Percentiles rank a stretch among this genome's conserved stretches.
phyloP scores from a whole-genome alignment of 805 yeast genomes.

The Spathaspora boniae region DNA sequence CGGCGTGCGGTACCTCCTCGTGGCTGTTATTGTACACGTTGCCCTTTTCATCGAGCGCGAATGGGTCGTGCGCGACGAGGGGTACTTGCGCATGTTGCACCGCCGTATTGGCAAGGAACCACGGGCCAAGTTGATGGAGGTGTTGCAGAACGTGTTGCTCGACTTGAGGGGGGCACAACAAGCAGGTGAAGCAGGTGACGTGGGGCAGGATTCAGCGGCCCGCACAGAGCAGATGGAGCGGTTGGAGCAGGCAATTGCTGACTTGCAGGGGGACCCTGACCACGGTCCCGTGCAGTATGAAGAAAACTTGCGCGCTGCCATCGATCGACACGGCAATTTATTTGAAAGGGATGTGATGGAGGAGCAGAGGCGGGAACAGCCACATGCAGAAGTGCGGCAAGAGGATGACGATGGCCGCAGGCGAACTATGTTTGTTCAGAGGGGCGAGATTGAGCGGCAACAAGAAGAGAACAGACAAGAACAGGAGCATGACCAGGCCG shows the following conservation, averaged over 20 bases:
- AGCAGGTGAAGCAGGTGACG: constrained; percentile 18
- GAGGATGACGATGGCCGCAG: too few relatives aligned
- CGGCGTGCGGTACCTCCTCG: constrained; percentile 38
- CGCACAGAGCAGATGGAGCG: constrained; percentile 21
- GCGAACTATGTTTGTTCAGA: too few relatives aligned
- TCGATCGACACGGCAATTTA: constrained; percentile 11
- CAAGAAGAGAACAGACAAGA: too few relatives aligned
- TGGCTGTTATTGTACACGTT: constrained; percentile 39
- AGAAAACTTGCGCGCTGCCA: constrained; percentile 19
- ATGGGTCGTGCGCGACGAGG: constrained; percentile 69
- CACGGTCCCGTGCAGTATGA: constrained; percentile 9
- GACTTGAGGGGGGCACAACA: constrained; percentile 22
- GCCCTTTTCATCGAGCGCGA: constrained; percentile 60
- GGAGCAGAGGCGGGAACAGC: constrained; percentile 5
- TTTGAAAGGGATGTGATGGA: constrained; percentile 10
- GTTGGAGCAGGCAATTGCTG: constrained; percentile 26
- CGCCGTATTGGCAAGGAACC: constrained; percentile 59
- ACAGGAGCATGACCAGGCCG: too few relatives aligned
- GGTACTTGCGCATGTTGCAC: constrained; percentile 55
- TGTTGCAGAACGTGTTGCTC: constrained; percentile 29
- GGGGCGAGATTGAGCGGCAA: too few relatives aligned
- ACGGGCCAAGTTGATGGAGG: constrained; percentile 35
- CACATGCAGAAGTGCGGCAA: neutral
- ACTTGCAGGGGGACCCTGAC: constrained; percentile 16
- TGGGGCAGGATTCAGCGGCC: constrained; percentile 20